Percentiles rank a stretch among this genome's conserved stretches.
Conservation (phyloP, 2,329 filamentous ascomycete species). For the Talaromyces sp. region DNA sequence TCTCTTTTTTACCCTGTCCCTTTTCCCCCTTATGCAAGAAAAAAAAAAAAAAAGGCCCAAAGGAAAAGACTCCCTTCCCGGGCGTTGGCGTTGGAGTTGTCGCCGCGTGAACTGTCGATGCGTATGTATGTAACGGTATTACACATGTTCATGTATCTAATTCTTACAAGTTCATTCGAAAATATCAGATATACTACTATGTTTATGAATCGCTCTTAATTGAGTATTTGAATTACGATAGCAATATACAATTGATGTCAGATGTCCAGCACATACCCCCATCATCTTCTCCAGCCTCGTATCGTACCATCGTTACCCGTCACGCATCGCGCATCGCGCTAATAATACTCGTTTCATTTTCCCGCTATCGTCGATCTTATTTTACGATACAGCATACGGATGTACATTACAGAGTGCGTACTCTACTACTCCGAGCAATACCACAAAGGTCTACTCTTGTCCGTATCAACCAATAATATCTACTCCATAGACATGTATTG, state of each 20-base stretch:
- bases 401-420: neutral
- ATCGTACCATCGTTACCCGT: neutral
- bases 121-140: neutral
- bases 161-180: no score
- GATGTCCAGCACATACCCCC: no score
- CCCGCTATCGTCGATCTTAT: neutral
- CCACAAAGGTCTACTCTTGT: no score
- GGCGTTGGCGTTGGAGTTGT: neutral
- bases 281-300: no score
- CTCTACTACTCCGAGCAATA: no score
- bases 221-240: neutral
- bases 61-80: neutral
- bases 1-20: constrained; percentile 1
- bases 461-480: no score
- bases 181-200: neutral
- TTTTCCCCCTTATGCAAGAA: constrained; percentile 7
- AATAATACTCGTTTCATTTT: neutral
- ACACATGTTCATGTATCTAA: neutral
- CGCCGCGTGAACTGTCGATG: neutral
- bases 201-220: no score
- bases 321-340: no score
- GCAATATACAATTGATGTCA: neutral
- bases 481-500: no score
- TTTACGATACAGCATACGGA: neutral
- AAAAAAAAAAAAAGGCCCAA: neutral